These are phyloP conservation scores for Suillus tomentosus DNA, from an alignment of 768 basidiomycete genomes.

Conservation along the genomic window DNA sequence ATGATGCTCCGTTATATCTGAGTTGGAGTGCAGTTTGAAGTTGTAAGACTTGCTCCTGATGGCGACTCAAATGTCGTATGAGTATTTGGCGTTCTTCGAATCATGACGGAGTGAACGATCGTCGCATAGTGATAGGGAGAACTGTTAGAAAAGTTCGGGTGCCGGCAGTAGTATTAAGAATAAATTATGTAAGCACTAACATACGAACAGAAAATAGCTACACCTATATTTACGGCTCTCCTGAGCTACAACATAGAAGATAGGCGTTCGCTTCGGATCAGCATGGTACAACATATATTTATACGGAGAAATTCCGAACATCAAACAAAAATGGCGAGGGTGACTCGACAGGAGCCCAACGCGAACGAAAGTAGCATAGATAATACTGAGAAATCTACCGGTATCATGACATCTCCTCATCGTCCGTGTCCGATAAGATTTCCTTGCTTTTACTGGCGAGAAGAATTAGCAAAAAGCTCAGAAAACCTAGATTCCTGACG, in stretches of 20 bases:
- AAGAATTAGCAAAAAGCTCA: slow-evolving; percentile 9
- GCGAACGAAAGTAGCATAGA: slow-evolving; percentile 19
- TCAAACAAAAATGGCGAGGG: background rate
- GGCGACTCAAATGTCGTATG: too few species aligned
- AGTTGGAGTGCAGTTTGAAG: background rate
- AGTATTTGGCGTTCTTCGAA: too few species aligned
- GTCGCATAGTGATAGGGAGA: too few species aligned
- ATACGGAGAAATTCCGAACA: background rate
- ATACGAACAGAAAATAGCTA: too few species aligned
- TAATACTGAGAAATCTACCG: slow-evolving; percentile 8
- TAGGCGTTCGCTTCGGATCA: background rate
- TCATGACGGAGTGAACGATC: too few species aligned
- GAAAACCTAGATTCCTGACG: slow-evolving; percentile 27
- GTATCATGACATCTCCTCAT: slow-evolving; percentile 64
- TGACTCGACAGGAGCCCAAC: background rate
- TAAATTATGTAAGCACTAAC: too few species aligned
- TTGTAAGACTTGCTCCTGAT: too few species aligned
- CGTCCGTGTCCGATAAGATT: slow-evolving; percentile 37
- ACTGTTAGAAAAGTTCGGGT: too few species aligned
- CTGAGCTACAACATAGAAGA: background rate
- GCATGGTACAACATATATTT: slow-evolving; percentile 1
- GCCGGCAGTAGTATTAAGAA: too few species aligned
- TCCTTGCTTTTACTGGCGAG: slow-evolving; percentile 47
- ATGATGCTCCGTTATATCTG: too few species aligned
- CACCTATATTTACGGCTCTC: background rate